phyloP scores from a whole-genome alignment of 2,329 filamentous ascomycete species.

The Verticillium isaacii region DNA sequence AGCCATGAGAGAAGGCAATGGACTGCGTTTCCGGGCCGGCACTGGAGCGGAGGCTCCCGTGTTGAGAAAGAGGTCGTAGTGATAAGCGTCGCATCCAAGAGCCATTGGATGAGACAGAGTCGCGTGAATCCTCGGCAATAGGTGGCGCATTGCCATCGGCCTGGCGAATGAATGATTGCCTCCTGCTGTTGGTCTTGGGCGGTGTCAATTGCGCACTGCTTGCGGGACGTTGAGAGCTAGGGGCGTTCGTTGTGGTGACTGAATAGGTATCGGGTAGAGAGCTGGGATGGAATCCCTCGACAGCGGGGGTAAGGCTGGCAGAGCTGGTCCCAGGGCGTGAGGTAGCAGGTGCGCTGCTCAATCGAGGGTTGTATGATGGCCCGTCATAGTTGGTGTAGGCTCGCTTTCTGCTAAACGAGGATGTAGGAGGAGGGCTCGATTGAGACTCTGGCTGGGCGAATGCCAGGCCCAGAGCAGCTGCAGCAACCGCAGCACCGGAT shows the following conservation, averaged over 20 bases:
- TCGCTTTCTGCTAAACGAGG: slow-evolving; percentile 8
- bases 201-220: slow-evolving; percentile 33
- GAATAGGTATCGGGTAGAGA: slow-evolving; percentile 12
- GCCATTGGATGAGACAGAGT: slow-evolving; percentile 56
- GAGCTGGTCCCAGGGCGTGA: slow-evolving; percentile 41
- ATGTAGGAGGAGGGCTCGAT: slow-evolving; percentile 18
- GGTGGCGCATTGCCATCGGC: slow-evolving; percentile 30
- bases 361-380: slow-evolving; percentile 17
- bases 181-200: slow-evolving; percentile 31
- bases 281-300: slow-evolving; percentile 19
- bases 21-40: slow-evolving; percentile 62
- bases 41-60: slow-evolving; percentile 60
- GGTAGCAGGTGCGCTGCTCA: slow-evolving; percentile 19
- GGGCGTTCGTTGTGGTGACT: slow-evolving; percentile 20
- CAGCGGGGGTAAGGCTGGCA: slow-evolving; percentile 23
- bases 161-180: slow-evolving; percentile 37
- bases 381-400: slow-evolving; percentile 15
- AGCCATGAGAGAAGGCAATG: slow-evolving; percentile 61
- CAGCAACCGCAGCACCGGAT: slow-evolving; percentile 57
- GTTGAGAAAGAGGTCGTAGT: slow-evolving; percentile 58
- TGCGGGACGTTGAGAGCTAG: slow-evolving; percentile 22
- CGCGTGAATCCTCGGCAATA: slow-evolving; percentile 41
- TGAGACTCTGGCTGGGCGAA: slow-evolving; percentile 49
- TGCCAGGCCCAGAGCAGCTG: slow-evolving; percentile 53
- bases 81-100: slow-evolving; percentile 74